phyloP scores from a whole-genome alignment of 768 basidiomycete species.

The Paxillus rubicundulus region DNA sequence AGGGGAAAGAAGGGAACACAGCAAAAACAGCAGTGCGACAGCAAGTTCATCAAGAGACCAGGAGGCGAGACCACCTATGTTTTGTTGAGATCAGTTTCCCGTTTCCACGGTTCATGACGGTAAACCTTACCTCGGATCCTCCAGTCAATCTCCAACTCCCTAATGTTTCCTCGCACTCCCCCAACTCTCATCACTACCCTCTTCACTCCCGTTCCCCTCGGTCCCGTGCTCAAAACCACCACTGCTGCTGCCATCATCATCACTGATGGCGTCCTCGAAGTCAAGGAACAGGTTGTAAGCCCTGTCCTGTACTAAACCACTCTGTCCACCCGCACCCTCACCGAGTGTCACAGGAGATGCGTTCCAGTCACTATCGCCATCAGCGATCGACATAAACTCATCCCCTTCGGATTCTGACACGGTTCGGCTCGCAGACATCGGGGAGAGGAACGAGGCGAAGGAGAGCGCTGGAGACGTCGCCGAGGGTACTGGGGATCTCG shows the following conservation, averaged over 20 bases:
- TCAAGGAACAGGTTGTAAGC: slow-evolving; percentile 23
- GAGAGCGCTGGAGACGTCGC: slow-evolving; percentile 20
- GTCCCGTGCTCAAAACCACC: slow-evolving; percentile 4
- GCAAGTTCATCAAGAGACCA: neutral
- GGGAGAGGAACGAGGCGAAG: slow-evolving; percentile 25
- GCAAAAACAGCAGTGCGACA: too few species aligned
- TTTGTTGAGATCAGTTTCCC: too few species aligned
- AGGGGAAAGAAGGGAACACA: too few species aligned
- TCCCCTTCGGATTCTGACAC: slow-evolving; percentile 22
- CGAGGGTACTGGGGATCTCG: slow-evolving; percentile 2
- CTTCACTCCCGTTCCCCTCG: slow-evolving; percentile 2
- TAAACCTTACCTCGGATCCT: neutral
- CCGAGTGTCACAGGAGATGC: neutral
- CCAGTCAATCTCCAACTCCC: neutral
- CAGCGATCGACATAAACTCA: slow-evolving; percentile 25
- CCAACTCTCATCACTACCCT: slow-evolving; percentile 25
- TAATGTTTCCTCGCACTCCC: slow-evolving; percentile 21
- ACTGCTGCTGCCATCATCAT: neutral
- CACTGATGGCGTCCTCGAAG: slow-evolving; percentile 13
- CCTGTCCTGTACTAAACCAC: slow-evolving; percentile 4
- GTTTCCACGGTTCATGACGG: neutral
- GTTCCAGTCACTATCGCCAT: slow-evolving; percentile 17
- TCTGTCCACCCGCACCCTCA: neutral
- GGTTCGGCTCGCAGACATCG: slow-evolving; percentile 14
- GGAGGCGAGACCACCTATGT: neutral